Base-by-base conservation (phyloP, 2,329 filamentous ascomycete genomes). In the Nothophoma quercina region DNA sequence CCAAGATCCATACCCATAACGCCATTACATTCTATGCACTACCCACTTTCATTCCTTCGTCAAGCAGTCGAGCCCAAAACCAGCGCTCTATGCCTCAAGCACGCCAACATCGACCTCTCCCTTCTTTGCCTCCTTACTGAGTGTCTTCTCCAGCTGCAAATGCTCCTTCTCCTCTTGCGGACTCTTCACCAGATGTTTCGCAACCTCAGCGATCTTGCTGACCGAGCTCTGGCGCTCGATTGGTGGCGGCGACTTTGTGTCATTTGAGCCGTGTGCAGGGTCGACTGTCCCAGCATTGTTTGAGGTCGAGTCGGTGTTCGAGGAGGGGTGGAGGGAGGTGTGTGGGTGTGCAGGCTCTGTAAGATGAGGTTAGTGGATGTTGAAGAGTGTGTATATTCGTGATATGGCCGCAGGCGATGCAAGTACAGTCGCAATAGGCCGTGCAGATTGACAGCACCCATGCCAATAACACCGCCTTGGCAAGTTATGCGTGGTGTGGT, bases 131-230 rank as follows among this genome's bases (percentile, higher is more conserved):
- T 47, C 38, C 43, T 43, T 21, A 9, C 22, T 41, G 38, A 53
- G 15, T 28, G 50, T 48, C 43, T 48, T 53, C 26, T 53, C 38
- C 21, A 53, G 12, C 39, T 39, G 15, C 28, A 38, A 9, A 9
- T 43, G 32, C 50, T 53, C 50, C 43, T 48, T 43, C 43, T 53
- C 50, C 42, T 53, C 50, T 12, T 15, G 32, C 4, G 50, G 50
- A n/a, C 50, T 53, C 44, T 48, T 48, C 7, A 53, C 43, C 5
- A 53, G 16, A 7, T 39, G 10, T 22, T 53, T 53, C 22, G 50
- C 50, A 4, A 53, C 16, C 3, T 30, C 12, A 3, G 50, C 50
- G 9, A 53, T 40, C 33, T 53, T 53, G 43, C 50, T 35, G 15
- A 53, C 16, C 2, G 43, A 48, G 22, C 50, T 25, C 21, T 53